A percentile compares a stretch with the other conserved stretches of the same genome.
phyloP scores from a whole-genome alignment of 2,329 filamentous ascomycete genomes.

The Aspergillus cejpii region DNA sequence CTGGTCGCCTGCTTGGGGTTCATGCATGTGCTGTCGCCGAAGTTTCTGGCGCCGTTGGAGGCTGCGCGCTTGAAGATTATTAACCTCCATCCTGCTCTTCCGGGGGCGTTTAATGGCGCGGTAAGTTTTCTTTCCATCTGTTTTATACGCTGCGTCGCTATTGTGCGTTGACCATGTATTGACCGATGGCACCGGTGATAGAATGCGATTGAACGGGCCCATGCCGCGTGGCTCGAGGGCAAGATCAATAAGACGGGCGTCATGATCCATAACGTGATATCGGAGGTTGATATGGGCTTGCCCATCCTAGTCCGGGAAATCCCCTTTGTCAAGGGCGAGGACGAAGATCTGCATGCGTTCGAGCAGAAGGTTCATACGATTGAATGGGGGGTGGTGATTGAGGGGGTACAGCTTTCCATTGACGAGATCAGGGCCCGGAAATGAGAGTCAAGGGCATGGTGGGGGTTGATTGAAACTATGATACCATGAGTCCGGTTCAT shows the following conservation, averaged over 20 bases:
- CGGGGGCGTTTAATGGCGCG: constrained; percentile 68
- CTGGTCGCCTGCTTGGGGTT: constrained; percentile 77
- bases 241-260: constrained; percentile 65
- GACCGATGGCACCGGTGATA: constrained; percentile 13
- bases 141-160: not conserved
- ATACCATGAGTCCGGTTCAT: not conserved
- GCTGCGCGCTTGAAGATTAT: constrained; percentile 61
- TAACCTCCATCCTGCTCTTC: constrained; percentile 72
- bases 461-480: not conserved
- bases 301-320: constrained; percentile 67
- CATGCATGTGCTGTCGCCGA: constrained; percentile 72
- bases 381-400: constrained; percentile 73
- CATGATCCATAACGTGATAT: constrained; percentile 82
- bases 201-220: constrained; percentile 70
- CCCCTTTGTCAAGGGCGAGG: constrained; percentile 52
- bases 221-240: constrained; percentile 62
- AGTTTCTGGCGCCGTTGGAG: constrained; percentile 64
- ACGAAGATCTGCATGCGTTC: constrained; percentile 59
- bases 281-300: constrained; percentile 70
- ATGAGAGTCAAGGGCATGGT: not conserved
- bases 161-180: constrained; percentile 2
- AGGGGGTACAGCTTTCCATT: constrained; percentile 50
- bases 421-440: constrained; percentile 25
- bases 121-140: constrained; percentile 24
- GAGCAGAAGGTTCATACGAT: constrained; percentile 65